A percentile compares a stretch with the other conserved stretches of the same genome.
Conservation (phyloP, 2,329 filamentous ascomycete species). For the Aspergillus puulaauensis region DNA sequence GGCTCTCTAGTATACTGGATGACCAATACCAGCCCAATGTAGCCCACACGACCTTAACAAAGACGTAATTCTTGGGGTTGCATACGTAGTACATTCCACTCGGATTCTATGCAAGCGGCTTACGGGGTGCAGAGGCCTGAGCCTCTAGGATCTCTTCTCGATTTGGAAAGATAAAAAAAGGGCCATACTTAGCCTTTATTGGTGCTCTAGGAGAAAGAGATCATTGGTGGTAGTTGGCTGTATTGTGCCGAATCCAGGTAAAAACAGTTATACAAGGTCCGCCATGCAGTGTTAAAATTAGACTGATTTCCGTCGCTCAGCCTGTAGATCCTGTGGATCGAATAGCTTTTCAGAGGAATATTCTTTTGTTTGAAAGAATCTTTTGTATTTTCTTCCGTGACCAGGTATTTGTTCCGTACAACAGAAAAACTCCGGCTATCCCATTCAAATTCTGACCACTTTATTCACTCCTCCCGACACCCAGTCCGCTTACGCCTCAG, state of each 20-base stretch:
- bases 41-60: background rate
- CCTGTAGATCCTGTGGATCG: slow-evolving; percentile 7
- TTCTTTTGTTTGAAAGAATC: slow-evolving; percentile 22
- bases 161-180: background rate
- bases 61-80: background rate
- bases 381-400: slow-evolving; percentile 30
- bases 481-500: slow-evolving; percentile 49
- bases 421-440: slow-evolving; percentile 38
- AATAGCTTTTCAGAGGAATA: slow-evolving; percentile 14
- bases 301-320: slow-evolving; percentile 11
- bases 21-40: too few species aligned
- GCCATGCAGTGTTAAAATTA: slow-evolving; percentile 1
- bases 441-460: slow-evolving; percentile 32
- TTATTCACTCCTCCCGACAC: slow-evolving; percentile 25
- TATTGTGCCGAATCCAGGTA: background rate
- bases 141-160: background rate
- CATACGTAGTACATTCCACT: background rate
- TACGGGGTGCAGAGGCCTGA: background rate
- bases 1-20: background rate
- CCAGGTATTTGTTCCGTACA: slow-evolving; percentile 32
- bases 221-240: background rate
- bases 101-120: background rate
- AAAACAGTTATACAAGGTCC: background rate
- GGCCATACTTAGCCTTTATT: background rate
- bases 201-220: background rate